Evolutionary conservation across 148 eudicot genomes (phyloP).

Genomic region (Tetragonia tetragonoides): DNA sequence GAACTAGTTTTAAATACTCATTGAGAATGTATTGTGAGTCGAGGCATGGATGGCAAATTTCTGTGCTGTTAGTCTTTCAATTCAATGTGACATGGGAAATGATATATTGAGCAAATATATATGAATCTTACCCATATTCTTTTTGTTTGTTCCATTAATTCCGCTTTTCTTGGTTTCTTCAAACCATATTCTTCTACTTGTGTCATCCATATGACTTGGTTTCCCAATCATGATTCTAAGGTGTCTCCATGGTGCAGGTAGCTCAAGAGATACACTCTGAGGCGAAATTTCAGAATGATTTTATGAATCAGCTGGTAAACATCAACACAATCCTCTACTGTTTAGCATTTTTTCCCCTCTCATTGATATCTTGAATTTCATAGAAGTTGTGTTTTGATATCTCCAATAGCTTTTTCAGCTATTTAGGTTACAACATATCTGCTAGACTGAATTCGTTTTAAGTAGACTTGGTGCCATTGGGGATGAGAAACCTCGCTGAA

Average conservation of each 20-base stretch:
- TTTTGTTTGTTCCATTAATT: not conserved
- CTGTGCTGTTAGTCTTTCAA: no score
- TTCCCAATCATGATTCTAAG: constrained; percentile 13
- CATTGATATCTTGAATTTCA: not conserved
- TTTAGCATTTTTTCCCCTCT: not conserved
- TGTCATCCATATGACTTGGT: not conserved
- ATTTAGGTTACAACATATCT: not conserved
- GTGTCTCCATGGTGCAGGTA: constrained; percentile 46
- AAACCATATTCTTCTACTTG: not conserved
- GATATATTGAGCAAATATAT: no score
- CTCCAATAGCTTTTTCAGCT: not conserved
- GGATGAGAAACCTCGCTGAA: not conserved
- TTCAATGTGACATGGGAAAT: no score
- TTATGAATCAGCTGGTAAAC: constrained; percentile 77
- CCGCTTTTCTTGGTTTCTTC: not conserved
- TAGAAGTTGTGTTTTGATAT: not conserved
- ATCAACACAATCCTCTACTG: not conserved
- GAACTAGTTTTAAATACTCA: no score
- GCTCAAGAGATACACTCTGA: constrained; percentile 74
- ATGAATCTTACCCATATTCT: not conserved
- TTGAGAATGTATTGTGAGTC: no score
- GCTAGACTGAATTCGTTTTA: not conserved
- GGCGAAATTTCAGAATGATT: constrained; percentile 75
- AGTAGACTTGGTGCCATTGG: not conserved
- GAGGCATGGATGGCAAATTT: no score